phyloP scores from a whole-genome alignment of 371 early-diverging fungal species.

The Zopfochytrium polystomum region DNA sequence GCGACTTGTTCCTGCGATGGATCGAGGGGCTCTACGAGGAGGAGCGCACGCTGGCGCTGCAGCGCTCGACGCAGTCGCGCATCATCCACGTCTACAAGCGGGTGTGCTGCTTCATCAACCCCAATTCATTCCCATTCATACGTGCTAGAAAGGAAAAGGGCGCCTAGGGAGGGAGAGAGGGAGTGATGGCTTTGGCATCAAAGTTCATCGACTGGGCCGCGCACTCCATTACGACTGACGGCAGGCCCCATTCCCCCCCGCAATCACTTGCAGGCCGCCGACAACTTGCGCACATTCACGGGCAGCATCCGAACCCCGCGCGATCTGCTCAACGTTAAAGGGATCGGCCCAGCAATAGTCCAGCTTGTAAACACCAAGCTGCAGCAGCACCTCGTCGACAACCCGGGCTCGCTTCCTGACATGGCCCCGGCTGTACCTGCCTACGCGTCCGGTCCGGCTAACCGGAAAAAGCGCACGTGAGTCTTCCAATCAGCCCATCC shows the following conservation, averaged over 20 bases:
- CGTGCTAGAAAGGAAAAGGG: neutral
- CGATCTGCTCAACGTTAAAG: slow-evolving; percentile 55
- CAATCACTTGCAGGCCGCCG: slow-evolving; percentile 52
- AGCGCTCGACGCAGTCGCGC: slow-evolving; percentile 4
- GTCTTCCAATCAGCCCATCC: too few species aligned
- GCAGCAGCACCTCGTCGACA: slow-evolving; percentile 51
- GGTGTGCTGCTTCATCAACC: slow-evolving; percentile 1
- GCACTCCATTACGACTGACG: neutral
- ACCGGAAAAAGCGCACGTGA: slow-evolving; percentile 2
- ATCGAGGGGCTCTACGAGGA: slow-evolving; percentile 16
- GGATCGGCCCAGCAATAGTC: slow-evolving; percentile 63
- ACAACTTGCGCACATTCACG: slow-evolving; percentile 61
- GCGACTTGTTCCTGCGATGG: slow-evolving; percentile 12
- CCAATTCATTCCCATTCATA: neutral
- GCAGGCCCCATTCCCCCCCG: neutral
- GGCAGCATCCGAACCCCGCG: slow-evolving; percentile 50
- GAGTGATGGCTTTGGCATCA: neutral
- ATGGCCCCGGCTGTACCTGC: neutral
- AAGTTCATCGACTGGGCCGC: neutral
- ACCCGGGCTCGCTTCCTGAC: neutral
- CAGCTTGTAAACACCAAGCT: slow-evolving; percentile 58
- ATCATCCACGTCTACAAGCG: slow-evolving; percentile 20
- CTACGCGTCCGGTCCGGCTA: neutral
- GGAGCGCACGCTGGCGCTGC: slow-evolving; percentile 12
- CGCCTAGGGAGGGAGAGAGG: neutral